Conservation (phyloP, 257 asterid species). For the Thymus mandschuricus region DNA sequence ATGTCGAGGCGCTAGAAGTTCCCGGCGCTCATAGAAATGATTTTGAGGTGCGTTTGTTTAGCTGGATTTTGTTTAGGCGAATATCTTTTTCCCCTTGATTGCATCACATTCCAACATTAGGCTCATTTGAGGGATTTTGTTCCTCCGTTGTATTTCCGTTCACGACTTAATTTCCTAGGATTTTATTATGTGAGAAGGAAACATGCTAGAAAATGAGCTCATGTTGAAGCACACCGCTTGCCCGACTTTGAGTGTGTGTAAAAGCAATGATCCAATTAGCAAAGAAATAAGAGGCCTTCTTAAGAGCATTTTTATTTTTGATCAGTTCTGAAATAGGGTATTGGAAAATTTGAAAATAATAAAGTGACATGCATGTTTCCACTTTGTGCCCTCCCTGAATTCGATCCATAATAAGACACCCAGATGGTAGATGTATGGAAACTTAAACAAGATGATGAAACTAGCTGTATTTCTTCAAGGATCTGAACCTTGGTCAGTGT, state of each 20-base stretch:
- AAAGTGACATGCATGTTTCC: not conserved
- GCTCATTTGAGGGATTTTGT: conserved; percentile 22
- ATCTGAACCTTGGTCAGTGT: conserved; percentile 14
- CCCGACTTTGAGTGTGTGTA: not conserved
- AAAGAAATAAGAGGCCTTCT: conserved; percentile 1
- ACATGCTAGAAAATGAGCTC: conserved; percentile 11
- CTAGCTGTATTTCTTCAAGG: conserved; percentile 1
- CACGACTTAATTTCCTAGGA: conserved; percentile 5
- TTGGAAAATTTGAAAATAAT: no score
- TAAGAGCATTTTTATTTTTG: conserved; percentile 10
- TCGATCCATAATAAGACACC: not conserved
- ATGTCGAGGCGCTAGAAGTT: conserved; percentile 93
- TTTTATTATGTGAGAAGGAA: conserved; percentile 28
- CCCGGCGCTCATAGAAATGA: conserved; percentile 82
- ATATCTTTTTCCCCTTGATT: not conserved
- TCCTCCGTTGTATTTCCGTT: not conserved
- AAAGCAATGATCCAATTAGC: conserved; percentile 3
- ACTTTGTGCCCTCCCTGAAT: not conserved
- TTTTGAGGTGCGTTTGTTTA: conserved; percentile 59
- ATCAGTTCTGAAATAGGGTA: conserved; percentile 18
- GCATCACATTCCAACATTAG: not conserved
- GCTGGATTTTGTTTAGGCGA: conserved; percentile 13
- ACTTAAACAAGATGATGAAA: conserved; percentile 10
- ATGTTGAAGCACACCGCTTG: conserved; percentile 6
- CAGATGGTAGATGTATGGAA: not conserved